Percentiles rank a stretch among this genome's conserved stretches.
These are phyloP conservation scores for Leishmania turanica DNA, from an alignment of 208 protist species.

Conservation along the genomic window DNA sequence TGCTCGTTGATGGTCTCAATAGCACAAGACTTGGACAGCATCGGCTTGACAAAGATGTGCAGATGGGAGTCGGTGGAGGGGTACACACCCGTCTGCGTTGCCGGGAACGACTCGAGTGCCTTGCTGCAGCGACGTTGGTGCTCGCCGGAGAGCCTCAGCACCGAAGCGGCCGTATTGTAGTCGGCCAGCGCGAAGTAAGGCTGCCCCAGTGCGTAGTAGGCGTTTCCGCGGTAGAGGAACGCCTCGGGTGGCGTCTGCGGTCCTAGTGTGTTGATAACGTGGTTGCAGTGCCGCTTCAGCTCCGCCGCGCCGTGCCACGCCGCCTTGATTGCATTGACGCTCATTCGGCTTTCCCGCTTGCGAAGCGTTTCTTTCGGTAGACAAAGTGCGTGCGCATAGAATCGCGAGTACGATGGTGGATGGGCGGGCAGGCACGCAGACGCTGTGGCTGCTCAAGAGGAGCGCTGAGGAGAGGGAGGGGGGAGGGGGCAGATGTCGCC, in stretches of 20 bases:
- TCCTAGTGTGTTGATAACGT: constrained; percentile 82
- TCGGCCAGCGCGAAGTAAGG: constrained; percentile 88
- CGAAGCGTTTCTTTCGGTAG: neutral
- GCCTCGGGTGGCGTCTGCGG: constrained; percentile 73
- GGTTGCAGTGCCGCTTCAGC: constrained; percentile 79
- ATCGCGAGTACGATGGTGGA: neutral
- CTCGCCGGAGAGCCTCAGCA: constrained; percentile 57
- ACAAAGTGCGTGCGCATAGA: neutral
- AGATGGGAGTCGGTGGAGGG: constrained; percentile 69
- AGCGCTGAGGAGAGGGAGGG: neutral
- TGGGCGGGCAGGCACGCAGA: neutral
- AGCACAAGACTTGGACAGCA: constrained; percentile 50
- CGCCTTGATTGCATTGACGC: constrained; percentile 13
- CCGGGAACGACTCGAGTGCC: constrained; percentile 58
- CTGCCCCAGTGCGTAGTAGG: constrained; percentile 80
- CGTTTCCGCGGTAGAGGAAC: constrained; percentile 87
- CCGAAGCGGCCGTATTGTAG: constrained; percentile 74
- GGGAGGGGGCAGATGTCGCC: neutral
- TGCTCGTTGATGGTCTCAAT: constrained; percentile 37
- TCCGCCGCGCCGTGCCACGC: constrained; percentile 43
- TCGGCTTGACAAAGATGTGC: constrained; percentile 80
- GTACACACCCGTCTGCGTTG: constrained; percentile 59
- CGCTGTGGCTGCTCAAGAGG: neutral
- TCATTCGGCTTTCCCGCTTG: neutral
- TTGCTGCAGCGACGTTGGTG: constrained; percentile 62